Evolutionary conservation across 768 basidiomycete genomes (phyloP), one percentile per base, ranked within the genome.

Genomic region (Leccinum barrowsii): DNA sequence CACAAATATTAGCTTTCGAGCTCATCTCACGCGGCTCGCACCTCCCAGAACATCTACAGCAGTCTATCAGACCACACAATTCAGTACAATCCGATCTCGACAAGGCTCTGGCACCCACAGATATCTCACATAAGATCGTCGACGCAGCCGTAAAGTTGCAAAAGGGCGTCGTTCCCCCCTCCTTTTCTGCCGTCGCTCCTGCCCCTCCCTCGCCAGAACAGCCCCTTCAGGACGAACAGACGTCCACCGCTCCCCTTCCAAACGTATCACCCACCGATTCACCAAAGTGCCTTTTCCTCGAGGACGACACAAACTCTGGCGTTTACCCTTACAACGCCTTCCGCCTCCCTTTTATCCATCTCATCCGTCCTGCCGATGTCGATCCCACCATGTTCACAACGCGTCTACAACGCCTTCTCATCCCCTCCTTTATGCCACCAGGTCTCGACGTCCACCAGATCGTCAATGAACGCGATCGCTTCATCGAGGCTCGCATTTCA

Each of bases 281-380:
- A 49, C 87, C 91, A 24, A 88, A 88, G 61, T 88, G 85, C 0
- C 84, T 85, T 5, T 86, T 85, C 73, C 77, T 90, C 30, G 93
- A 96, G 60, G 89, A 90, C 69, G 85, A 95, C 69, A 76, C 82
- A 54, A 79, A 83, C 57, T 94, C 92, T 0, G 83, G 85, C 42
- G 86, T 95, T 59, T 94, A 95, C 66, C 94, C 94, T 2, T 95
- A 94, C 77, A 96, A 96, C 71, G 87, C 94, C 19, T 95, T 85
- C 70, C 80, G 83, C 30, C 85, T 94, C 65, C 94, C 94, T 12
- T 89, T 95, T 70, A 79, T 85, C 3, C 87, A 92, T 61, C 83
- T 91, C 62, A 86, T 87, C 59, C 85, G 89, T 40, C 77, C 81
- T 24, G 62, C 82, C 30, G 83, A 85, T 53, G 78, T 76, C 52